Conservation (phyloP, 805 yeast genomes). For the Teunomyces cretensis region DNA sequence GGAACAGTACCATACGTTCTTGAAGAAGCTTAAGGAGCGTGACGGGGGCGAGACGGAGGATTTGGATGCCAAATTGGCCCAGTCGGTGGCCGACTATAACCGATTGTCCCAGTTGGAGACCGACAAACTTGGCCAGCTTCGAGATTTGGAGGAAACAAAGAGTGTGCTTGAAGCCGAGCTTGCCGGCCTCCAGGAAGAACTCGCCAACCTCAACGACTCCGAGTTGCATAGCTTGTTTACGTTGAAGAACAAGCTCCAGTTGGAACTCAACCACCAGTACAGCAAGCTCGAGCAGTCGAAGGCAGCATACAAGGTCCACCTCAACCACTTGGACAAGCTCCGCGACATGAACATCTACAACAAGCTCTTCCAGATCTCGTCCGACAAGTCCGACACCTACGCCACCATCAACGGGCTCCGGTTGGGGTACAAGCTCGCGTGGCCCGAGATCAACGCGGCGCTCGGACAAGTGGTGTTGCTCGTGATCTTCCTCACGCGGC, state of each 20-base stretch:
- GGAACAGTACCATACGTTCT: slow-evolving; percentile 71
- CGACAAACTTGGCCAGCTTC: slow-evolving; percentile 30
- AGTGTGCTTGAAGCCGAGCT: slow-evolving; percentile 50
- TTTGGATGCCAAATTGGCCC: slow-evolving; percentile 43
- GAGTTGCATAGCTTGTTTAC: slow-evolving; percentile 49
- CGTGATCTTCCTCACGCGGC: slow-evolving; percentile 59
- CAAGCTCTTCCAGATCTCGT: slow-evolving; percentile 80
- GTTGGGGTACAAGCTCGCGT: slow-evolving; percentile 75
- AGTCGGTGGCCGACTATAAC: slow-evolving; percentile 44
- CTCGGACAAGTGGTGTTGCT: slow-evolving; percentile 79
- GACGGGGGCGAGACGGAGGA: slow-evolving; percentile 24
- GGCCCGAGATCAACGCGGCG: slow-evolving; percentile 92
- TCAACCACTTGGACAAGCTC: slow-evolving; percentile 66
- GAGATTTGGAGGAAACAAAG: slow-evolving; percentile 42
- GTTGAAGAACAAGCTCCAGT: slow-evolving; percentile 54
- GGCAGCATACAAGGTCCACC: slow-evolving; percentile 59
- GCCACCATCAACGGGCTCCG: slow-evolving; percentile 86
- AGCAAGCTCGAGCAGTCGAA: slow-evolving; percentile 63
- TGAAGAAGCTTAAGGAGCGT: slow-evolving; percentile 58
- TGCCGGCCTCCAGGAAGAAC: slow-evolving; percentile 40
- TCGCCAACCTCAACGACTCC: slow-evolving; percentile 29
- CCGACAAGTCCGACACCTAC: slow-evolving; percentile 63
- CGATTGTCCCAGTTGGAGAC: slow-evolving; percentile 40
- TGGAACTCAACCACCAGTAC: slow-evolving; percentile 50
- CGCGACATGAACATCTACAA: slow-evolving; percentile 79